Base-by-base conservation (phyloP, 345 rosid species). In the Linum lewisii region DNA sequence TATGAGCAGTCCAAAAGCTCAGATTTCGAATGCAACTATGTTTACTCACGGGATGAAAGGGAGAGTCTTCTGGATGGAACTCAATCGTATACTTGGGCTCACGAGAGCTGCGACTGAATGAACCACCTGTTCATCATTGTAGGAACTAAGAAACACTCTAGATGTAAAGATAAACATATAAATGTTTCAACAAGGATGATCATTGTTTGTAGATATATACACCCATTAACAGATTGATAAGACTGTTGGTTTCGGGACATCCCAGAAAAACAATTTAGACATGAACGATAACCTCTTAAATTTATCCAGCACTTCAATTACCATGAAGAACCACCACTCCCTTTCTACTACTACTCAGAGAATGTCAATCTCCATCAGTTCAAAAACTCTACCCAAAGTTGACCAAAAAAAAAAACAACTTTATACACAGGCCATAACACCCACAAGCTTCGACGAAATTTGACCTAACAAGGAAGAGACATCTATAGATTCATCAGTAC, bases 1-100 rank as follows among this genome's bases (percentile, higher is more conserved):
- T 4, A 4, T 5, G 34, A 29, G 34, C 7, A 29, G 34, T 29
- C 34, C 4, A 29, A 29, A 29, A 29, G 1, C 34, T 3, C 4
- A 29, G 34, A 29, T n/a, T n/a, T n/a, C 38, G 7, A 42, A 42
- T 42, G 14, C 9, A 1, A 42, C 7, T 29, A 50, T 13, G 61
- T 51, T 54, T 66, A 75, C 79, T 82, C 77, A 92, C 96, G 23
- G 93, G 95, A 54, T 83, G 93, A 74, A 80, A 88, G 29, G 88
- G 90, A 3, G 82, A 67, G 62, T 83, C 81, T 66, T 84, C 86
- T 3, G 83, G 69, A 57, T 81, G 90, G 67, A 82, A 88, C 63
- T 82, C 84, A 42, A 92, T 81, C 69, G 70, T 82, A 72, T 88
- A 88, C 63, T 88, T 84, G 29, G 95, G 93, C 65, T 92, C 93